Conservation (phyloP, 371 early-diverging fungal genomes). For the Apophysomyces variabilis region DNA sequence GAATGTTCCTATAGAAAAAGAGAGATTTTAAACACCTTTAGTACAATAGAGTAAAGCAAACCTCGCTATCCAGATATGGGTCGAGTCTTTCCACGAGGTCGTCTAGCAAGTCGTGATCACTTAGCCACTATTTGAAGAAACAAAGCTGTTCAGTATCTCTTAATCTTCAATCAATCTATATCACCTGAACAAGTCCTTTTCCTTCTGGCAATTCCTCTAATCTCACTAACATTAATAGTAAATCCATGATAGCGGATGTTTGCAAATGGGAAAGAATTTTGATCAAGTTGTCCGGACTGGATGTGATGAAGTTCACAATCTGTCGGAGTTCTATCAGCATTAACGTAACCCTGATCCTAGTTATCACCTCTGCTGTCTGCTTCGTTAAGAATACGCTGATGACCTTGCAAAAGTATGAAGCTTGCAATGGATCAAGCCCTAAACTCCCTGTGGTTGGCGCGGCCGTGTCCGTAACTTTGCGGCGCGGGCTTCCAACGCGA, state of each 20-base stretch:
- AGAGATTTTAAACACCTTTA: neutral
- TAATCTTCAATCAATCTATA: neutral
- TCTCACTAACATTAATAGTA: constrained; percentile 87
- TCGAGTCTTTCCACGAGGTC: constrained; percentile 77
- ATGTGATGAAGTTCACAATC: constrained; percentile 70
- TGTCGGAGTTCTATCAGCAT: constrained; percentile 16
- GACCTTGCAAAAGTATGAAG: constrained; percentile 87
- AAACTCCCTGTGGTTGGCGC: constrained; percentile 1
- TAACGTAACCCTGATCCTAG: neutral
- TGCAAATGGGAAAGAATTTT: constrained; percentile 78
- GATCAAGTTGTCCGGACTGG: constrained; percentile 56
- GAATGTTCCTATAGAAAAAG: constrained; percentile 70
- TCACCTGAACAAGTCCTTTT: constrained; percentile 74
- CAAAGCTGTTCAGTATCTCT: neutral
- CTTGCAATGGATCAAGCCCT: constrained; percentile 76
- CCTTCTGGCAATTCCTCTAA: constrained; percentile 88
- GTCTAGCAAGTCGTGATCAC: constrained; percentile 74
- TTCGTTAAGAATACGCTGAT: constrained; percentile 81
- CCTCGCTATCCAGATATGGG: constrained; percentile 74
- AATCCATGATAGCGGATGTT: constrained; percentile 83
- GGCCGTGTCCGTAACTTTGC: neutral
- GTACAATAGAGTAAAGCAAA: constrained; percentile 23
- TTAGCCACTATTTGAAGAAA: constrained; percentile 72
- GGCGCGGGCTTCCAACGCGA: constrained; percentile 51
- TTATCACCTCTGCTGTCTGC: constrained; percentile 74